Conservation (phyloP, 805 yeast species). For the Candida michaelii region DNA sequence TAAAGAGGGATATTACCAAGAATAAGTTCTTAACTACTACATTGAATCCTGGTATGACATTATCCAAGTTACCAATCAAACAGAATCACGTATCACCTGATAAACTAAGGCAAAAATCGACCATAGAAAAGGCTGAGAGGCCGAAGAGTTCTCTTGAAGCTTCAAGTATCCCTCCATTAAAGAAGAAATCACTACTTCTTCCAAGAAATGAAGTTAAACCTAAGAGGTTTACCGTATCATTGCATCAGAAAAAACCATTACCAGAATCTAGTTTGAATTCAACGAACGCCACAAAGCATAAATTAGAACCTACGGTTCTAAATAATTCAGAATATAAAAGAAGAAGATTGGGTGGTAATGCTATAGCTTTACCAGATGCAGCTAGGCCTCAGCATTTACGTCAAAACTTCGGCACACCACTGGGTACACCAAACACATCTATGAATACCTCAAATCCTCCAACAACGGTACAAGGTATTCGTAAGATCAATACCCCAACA, state of each 20-base stretch:
- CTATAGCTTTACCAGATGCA: conserved; percentile 39
- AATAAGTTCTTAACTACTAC: conserved; percentile 38
- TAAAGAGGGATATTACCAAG: conserved; percentile 13
- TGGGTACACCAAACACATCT: no score
- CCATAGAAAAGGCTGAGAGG: conserved; percentile 16
- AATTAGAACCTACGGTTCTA: not conserved
- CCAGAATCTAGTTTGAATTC: not conserved
- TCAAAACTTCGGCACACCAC: not conserved
- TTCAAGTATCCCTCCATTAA: conserved; percentile 19
- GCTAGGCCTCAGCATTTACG: conserved; percentile 24
- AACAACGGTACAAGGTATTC: not conserved
- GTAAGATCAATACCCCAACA: conserved; percentile 3
- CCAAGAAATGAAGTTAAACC: conserved; percentile 26
- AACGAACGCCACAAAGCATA: not conserved
- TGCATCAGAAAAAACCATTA: conserved; percentile 18
- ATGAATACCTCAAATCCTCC: not conserved
- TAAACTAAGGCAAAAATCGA: conserved; percentile 12
- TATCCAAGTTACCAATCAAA: conserved; percentile 19
- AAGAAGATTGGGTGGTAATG: conserved; percentile 24
- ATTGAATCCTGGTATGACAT: conserved; percentile 31
- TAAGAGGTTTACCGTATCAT: conserved; percentile 25
- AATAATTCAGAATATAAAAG: conserved; percentile 10
- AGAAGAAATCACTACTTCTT: conserved; percentile 24
- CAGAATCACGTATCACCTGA: conserved; percentile 11
- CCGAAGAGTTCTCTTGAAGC: conserved; percentile 17